These are phyloP conservation scores for Brasilioporus rufonigricans DNA, from an alignment of 768 basidiomycete genomes.

Conservation along the genomic window DNA sequence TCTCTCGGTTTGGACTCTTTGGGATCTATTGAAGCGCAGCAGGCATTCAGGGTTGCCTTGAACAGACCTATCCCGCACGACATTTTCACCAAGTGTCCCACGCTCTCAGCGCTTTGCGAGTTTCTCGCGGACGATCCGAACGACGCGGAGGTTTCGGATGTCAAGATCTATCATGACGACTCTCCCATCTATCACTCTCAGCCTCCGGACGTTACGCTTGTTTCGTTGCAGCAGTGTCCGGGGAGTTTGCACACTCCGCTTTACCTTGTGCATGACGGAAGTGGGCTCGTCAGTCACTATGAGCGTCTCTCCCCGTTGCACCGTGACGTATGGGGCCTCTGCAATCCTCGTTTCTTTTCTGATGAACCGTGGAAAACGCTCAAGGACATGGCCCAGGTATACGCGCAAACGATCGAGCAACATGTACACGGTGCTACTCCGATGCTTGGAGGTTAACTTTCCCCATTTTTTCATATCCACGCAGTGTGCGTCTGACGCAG, in stretches of 20 bases:
- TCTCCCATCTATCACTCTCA: too few species aligned
- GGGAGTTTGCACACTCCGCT: conserved; percentile 38
- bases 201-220: conserved; percentile 30
- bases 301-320: conserved; percentile 44
- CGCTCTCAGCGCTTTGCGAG: conserved; percentile 27
- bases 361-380: conserved; percentile 48
- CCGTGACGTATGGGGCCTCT: conserved; percentile 59
- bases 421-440: conserved; percentile 36
- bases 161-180: too few species aligned
- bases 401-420: conserved; percentile 41
- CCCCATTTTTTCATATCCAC: not conserved
- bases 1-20: conserved; percentile 63
- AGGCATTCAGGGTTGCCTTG: conserved; percentile 43
- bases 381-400: conserved; percentile 50
- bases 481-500: too few species aligned
- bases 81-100: conserved; percentile 42
- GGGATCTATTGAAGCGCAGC: conserved; percentile 58
- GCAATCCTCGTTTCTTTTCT: conserved; percentile 50
- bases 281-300: conserved; percentile 56
- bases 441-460: conserved; percentile 54
- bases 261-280: conserved; percentile 73
- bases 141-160: too few species aligned
- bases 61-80: conserved; percentile 42
- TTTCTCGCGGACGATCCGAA: conserved; percentile 12
- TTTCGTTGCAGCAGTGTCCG: conserved; percentile 37